Conservation (phyloP, 768 basidiomycete genomes). For the Plicaturopsis crispa region DNA sequence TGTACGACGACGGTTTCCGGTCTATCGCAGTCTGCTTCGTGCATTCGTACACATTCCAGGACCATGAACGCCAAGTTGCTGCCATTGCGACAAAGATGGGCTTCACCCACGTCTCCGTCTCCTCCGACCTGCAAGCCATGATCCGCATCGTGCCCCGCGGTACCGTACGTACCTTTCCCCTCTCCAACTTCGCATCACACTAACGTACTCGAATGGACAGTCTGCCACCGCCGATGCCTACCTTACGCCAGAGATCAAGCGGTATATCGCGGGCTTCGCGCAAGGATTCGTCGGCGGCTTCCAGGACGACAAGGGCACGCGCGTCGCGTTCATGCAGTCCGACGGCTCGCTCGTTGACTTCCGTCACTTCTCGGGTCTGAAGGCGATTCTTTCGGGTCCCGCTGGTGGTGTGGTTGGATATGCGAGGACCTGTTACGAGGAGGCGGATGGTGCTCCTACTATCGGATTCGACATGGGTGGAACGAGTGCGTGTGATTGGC, state of each 20-base stretch:
- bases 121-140: constrained; percentile 24
- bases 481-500: no score
- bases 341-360: constrained; percentile 2
- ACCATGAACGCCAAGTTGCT: constrained; percentile 32
- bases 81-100: constrained; percentile 27
- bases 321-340: constrained; percentile 5
- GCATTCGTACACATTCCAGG: constrained; percentile 34
- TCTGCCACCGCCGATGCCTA: constrained; percentile 40
- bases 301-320: constrained; percentile 4
- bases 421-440: constrained; percentile 31
- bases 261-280: constrained; percentile 34
- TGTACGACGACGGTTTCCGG: constrained; percentile 28
- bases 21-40: constrained; percentile 32
- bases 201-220: no score
- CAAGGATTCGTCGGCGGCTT: constrained; percentile 26
- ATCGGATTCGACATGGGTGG: constrained; percentile 34
- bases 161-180: no score
- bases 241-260: constrained; percentile 30
- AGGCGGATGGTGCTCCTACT: constrained; percentile 23
- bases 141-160: constrained; percentile 33
- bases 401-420: constrained; percentile 42
- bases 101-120: constrained; percentile 35
- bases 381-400: constrained; percentile 31
- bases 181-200: no score
- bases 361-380: constrained; percentile 32